Evolutionary conservation across 352 stramenopile species (phyloP).

Genomic region (Phytophthora cactorum): DNA sequence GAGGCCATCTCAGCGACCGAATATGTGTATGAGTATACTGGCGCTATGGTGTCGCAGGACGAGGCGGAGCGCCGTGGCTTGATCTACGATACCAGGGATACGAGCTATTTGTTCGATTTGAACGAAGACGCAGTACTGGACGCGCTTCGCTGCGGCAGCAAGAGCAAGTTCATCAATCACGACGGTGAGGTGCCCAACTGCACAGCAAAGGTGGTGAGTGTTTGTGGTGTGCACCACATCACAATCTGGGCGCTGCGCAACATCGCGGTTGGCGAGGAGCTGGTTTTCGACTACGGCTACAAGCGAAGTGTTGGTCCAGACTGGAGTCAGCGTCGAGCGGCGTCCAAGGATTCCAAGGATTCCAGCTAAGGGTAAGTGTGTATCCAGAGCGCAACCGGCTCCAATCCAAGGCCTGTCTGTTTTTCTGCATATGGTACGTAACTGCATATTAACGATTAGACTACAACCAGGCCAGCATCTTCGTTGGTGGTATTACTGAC

Average conservation of each 20-base stretch:
- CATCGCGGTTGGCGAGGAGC: conserved; percentile 76
- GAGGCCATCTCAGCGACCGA: conserved; percentile 51
- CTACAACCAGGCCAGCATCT: too few relatives aligned
- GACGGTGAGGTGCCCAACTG: conserved; percentile 67
- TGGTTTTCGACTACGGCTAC: conserved; percentile 75
- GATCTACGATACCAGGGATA: conserved; percentile 84
- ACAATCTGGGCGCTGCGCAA: conserved; percentile 86
- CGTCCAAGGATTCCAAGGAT: conserved; percentile 9
- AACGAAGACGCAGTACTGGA: conserved; percentile 91
- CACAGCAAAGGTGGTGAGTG: conserved; percentile 71
- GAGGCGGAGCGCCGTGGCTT: conserved; percentile 67
- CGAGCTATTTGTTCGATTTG: conserved; percentile 92
- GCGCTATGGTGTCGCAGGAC: conserved; percentile 63
- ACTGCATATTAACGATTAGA: background rate
- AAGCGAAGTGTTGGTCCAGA: conserved; percentile 58
- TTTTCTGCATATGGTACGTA: conserved; percentile 14
- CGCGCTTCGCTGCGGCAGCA: conserved; percentile 91
- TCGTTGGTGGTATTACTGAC: too few relatives aligned
- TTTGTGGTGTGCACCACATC: conserved; percentile 91
- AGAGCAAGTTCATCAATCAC: conserved; percentile 92
- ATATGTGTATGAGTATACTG: conserved; percentile 72
- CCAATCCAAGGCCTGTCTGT: background rate
- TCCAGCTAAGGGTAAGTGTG: conserved; percentile 11
- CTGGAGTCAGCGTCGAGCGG: conserved; percentile 47
- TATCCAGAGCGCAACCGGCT: background rate